These are phyloP conservation scores for Raffaelea albimanens DNA, from an alignment of 2,329 filamentous ascomycete species.

Conservation along the genomic window DNA sequence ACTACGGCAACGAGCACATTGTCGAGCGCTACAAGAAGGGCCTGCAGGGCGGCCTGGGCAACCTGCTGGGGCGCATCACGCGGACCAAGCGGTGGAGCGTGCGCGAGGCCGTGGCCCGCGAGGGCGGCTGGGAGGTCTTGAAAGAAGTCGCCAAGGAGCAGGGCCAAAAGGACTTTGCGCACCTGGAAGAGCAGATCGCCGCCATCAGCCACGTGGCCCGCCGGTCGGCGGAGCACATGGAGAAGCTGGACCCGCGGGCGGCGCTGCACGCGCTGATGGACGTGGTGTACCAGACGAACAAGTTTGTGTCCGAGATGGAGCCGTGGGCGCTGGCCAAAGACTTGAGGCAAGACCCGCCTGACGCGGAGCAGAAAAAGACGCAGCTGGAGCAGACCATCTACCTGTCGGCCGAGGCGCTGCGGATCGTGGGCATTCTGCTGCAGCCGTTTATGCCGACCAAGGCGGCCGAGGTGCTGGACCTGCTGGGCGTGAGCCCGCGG, in stretches of 20 bases:
- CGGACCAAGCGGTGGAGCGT: slow-evolving; percentile 62
- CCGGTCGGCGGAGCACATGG: slow-evolving; percentile 47
- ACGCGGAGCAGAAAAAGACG: slow-evolving; percentile 17
- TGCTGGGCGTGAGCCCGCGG: slow-evolving; percentile 58
- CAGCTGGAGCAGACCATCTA: slow-evolving; percentile 56
- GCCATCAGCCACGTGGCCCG: slow-evolving; percentile 20
- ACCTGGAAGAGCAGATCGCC: background rate
- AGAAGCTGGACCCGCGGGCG: slow-evolving; percentile 49
- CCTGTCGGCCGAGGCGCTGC: slow-evolving; percentile 63
- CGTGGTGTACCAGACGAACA: slow-evolving; percentile 56
- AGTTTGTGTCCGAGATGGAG: slow-evolving; percentile 50
- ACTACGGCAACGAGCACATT: slow-evolving; percentile 75
- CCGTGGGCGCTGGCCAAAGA: slow-evolving; percentile 59
- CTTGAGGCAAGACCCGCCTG: slow-evolving; percentile 55
- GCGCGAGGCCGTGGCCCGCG: slow-evolving; percentile 40
- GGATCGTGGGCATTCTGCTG: slow-evolving; percentile 72
- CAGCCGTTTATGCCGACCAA: slow-evolving; percentile 88
- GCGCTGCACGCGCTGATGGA: slow-evolving; percentile 59
- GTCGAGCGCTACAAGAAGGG: slow-evolving; percentile 69
- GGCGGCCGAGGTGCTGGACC: slow-evolving; percentile 61
- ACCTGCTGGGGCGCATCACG: slow-evolving; percentile 63
- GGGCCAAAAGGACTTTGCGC: background rate
- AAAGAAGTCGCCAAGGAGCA: slow-evolving; percentile 15
- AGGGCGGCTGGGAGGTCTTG: background rate
- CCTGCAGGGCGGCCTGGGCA: slow-evolving; percentile 70